Percentiles rank a stretch among this genome's conserved stretches.
phyloP scores from a whole-genome alignment of 345 rosid genomes.

The Citrus cavaleriei region DNA sequence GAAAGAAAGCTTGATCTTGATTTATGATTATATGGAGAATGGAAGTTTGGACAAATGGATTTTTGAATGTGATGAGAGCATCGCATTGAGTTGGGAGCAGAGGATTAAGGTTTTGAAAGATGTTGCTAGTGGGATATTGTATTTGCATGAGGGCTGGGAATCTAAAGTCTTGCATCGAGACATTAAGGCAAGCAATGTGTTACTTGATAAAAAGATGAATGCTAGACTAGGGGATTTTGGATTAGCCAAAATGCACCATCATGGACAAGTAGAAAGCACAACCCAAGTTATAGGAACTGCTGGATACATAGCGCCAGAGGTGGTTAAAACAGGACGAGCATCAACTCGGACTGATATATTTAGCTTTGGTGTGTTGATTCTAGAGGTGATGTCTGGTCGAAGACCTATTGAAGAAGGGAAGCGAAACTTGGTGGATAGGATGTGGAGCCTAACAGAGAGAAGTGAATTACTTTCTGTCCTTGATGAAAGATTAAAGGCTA shows the following conservation, averaged over 20 bases:
- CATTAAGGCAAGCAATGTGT: constrained; percentile 34
- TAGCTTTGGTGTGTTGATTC: constrained; percentile 39
- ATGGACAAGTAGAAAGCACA: constrained; percentile 11
- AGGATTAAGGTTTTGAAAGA: constrained; percentile 25
- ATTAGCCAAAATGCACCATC: constrained; percentile 21
- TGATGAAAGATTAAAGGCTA: constrained; percentile 24
- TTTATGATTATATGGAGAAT: constrained; percentile 34
- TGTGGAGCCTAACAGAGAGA: constrained; percentile 28
- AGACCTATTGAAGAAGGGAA: constrained; percentile 52
- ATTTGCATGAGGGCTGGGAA: constrained; percentile 32
- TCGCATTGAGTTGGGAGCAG: constrained; percentile 25
- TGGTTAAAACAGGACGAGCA: constrained; percentile 40
- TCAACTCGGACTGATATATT: constrained; percentile 49
- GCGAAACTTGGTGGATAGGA: constrained; percentile 35
- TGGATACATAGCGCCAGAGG: constrained; percentile 25
- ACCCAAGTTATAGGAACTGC: constrained; percentile 30
- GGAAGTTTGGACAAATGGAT: constrained; percentile 29
- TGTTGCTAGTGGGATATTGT: constrained; percentile 25
- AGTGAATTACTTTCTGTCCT: constrained; percentile 25
- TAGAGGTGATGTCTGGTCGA: constrained; percentile 48
- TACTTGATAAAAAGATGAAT: constrained; percentile 32
- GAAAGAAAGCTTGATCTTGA: constrained; percentile 22
- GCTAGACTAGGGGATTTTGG: constrained; percentile 31
- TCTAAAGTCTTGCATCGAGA: constrained; percentile 31
- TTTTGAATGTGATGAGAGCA: constrained; percentile 9